Conservation (phyloP, 768 basidiomycete genomes). For the Lentinula sp. region DNA sequence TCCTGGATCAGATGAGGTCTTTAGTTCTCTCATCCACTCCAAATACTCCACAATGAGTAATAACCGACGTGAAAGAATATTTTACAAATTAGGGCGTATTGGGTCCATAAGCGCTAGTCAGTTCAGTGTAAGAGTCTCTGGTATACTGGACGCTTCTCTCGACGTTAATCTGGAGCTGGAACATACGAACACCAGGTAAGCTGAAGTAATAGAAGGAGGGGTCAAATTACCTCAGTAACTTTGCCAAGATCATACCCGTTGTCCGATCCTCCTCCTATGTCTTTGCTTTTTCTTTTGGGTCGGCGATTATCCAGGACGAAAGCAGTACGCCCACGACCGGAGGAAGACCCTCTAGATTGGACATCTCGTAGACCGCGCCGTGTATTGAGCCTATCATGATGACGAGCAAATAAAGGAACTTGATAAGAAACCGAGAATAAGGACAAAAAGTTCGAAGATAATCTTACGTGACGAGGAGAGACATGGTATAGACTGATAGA, state of each 20-base stretch:
- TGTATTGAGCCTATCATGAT: conserved; percentile 3
- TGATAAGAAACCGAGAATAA: background rate
- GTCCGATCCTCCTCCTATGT: background rate
- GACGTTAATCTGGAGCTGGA: conserved; percentile 6
- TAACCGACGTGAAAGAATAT: too few species aligned
- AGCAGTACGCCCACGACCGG: background rate
- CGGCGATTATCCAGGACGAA: conserved; percentile 1
- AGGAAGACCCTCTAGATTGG: background rate
- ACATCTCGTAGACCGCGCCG: background rate
- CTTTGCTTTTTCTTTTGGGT: background rate
- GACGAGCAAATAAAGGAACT: background rate
- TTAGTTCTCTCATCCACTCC: too few species aligned
- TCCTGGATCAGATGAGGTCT: too few species aligned
- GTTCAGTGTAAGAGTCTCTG: conserved; percentile 6
- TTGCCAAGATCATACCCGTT: background rate
- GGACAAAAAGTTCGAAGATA: background rate
- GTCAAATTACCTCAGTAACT: background rate
- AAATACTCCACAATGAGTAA: too few species aligned
- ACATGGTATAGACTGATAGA: conserved; percentile 2
- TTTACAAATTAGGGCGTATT: too few species aligned
- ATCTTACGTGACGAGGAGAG: conserved; percentile 4
- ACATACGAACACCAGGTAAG: background rate
- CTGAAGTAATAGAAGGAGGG: background rate
- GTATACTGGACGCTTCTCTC: conserved; percentile 7
- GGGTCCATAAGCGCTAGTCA: background rate